Conservation (phyloP, 768 basidiomycete genomes). For the Rhizopogon rudus region DNA sequence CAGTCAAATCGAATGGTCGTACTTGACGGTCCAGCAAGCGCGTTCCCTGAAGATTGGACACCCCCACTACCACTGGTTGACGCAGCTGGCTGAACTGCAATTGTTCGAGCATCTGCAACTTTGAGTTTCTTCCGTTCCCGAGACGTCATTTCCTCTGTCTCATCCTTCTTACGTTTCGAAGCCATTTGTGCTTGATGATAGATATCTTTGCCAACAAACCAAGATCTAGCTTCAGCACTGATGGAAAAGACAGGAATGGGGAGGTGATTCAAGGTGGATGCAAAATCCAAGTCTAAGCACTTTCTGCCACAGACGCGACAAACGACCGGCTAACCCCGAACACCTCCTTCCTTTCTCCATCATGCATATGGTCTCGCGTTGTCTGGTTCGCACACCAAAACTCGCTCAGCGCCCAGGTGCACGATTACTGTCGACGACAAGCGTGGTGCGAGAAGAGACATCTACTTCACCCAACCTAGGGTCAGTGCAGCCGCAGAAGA, state of each 20-base stretch:
- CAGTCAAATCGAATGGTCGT: slow-evolving; percentile 34
- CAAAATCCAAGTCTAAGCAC: background rate
- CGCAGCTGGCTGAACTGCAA: slow-evolving; percentile 48
- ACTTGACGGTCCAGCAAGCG: slow-evolving; percentile 37
- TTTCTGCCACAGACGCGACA: slow-evolving; percentile 1
- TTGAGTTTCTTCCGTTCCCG: slow-evolving; percentile 70
- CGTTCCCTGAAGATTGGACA: slow-evolving; percentile 17
- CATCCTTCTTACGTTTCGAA: slow-evolving; percentile 36
- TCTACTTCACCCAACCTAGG: slow-evolving; percentile 45
- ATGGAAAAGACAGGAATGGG: slow-evolving; percentile 11
- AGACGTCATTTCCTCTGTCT: slow-evolving; percentile 23
- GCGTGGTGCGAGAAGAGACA: slow-evolving; percentile 37
- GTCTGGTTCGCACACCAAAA: slow-evolving; percentile 14
- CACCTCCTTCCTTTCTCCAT: slow-evolving; percentile 3
- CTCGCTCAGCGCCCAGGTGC: slow-evolving; percentile 12
- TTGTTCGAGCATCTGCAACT: slow-evolving; percentile 57
- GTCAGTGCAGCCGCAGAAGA: slow-evolving; percentile 52
- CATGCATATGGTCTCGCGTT: slow-evolving; percentile 35
- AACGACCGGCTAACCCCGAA: slow-evolving; percentile 20
- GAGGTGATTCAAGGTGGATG: background rate
- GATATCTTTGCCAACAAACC: slow-evolving; percentile 6
- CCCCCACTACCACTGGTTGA: slow-evolving; percentile 6
- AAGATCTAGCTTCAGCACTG: slow-evolving; percentile 11
- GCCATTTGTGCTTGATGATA: slow-evolving; percentile 25
- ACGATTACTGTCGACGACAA: slow-evolving; percentile 42